These are phyloP conservation scores for Cyclospora cayetanensis DNA, from an alignment of 169 alveolate genomes.

Conservation along the genomic window DNA sequence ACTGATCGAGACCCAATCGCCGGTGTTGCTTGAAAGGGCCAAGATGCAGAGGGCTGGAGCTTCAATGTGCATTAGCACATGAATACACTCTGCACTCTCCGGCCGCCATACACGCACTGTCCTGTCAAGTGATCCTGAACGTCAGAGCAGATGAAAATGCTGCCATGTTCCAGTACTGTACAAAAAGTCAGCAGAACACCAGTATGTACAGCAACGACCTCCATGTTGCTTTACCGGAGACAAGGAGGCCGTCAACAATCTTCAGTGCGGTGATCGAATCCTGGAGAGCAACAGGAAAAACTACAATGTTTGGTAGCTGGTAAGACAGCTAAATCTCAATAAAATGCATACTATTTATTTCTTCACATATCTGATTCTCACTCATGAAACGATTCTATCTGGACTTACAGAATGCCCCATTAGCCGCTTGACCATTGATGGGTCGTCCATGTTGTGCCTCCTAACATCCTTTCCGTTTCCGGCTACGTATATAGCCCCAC, in stretches of 20 bases:
- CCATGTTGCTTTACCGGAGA: conserved; percentile 7
- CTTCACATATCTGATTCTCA: too few relatives aligned
- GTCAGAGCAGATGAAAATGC: background rate
- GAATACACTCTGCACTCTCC: conserved; percentile 24
- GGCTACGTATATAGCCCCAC: conserved; percentile 1
- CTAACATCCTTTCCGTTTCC: conserved; percentile 45
- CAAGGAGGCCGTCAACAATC: conserved; percentile 10
- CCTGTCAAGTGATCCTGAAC: conserved; percentile 43
- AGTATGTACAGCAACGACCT: background rate
- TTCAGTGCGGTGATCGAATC: conserved; percentile 52
- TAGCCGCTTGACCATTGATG: background rate
- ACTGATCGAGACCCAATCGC: conserved; percentile 1
- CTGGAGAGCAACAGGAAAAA: background rate
- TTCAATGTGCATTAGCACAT: conserved; percentile 27
- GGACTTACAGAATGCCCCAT: conserved; percentile 49
- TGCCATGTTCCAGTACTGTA: background rate
- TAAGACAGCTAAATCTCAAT: too few relatives aligned
- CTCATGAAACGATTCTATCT: too few relatives aligned
- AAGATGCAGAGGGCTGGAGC: conserved; percentile 39
- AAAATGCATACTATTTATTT: too few relatives aligned
- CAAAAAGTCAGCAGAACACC: background rate
- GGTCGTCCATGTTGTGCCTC: conserved; percentile 8
- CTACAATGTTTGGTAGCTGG: background rate
- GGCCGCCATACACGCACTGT: conserved; percentile 47
- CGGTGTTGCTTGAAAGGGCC: background rate